phyloP scores from a whole-genome alignment of 768 basidiomycete genomes.

The Suillus variegatus region DNA sequence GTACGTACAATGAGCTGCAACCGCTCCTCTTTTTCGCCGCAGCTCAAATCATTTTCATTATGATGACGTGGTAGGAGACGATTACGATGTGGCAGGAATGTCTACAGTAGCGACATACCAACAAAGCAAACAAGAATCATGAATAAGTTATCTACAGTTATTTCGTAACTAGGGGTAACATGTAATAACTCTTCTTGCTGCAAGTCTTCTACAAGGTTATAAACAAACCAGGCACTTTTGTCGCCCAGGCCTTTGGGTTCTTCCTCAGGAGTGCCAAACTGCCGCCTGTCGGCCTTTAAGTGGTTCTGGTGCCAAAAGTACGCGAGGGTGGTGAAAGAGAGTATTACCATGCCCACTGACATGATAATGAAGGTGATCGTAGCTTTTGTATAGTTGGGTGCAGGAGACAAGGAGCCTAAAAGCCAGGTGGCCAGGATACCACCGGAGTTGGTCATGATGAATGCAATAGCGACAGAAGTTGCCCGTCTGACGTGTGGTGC shows the following conservation, averaged over 20 bases:
- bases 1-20: background rate
- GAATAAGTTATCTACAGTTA: background rate
- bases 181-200: background rate
- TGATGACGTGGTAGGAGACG: background rate
- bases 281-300: constrained; percentile 43
- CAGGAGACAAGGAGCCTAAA: constrained; percentile 48
- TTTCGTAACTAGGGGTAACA: background rate
- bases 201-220: constrained; percentile 39
- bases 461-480: constrained; percentile 56
- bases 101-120: background rate
- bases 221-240: constrained; percentile 55
- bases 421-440: constrained; percentile 66
- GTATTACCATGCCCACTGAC: constrained; percentile 41
- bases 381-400: constrained; percentile 51
- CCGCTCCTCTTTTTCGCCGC: background rate
- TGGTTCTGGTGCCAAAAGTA: constrained; percentile 47
- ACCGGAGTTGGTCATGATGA: constrained; percentile 59
- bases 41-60: background rate
- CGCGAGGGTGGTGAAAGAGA: constrained; percentile 38
- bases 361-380: constrained; percentile 37
- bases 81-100: background rate
- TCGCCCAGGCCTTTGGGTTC: constrained; percentile 49
- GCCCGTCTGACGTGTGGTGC: constrained; percentile 58
- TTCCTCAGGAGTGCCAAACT: constrained; percentile 28
- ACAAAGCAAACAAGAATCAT: background rate